Percentiles rank a stretch among this genome's conserved stretches.
Conservation (phyloP, 2,329 filamentous ascomycete species). For the Orbilia brochopaga region DNA sequence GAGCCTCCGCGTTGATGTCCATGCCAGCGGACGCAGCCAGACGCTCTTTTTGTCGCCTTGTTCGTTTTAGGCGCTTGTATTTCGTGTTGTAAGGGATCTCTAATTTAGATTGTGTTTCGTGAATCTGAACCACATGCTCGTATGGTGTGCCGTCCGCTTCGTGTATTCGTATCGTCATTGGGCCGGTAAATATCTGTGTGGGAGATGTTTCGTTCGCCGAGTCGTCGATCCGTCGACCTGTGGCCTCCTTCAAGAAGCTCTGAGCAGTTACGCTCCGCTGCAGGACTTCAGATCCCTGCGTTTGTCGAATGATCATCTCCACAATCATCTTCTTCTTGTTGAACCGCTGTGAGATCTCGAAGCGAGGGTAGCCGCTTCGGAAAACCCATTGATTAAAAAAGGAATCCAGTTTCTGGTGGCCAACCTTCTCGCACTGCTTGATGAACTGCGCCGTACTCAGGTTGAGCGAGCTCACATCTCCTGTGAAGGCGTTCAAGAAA, state of each 20-base stretch:
- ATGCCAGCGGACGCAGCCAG: slow-evolving; percentile 68
- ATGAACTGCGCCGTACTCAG: slow-evolving; percentile 79
- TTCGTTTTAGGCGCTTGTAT: slow-evolving; percentile 94
- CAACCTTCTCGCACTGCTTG: slow-evolving; percentile 82
- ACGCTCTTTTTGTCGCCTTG: slow-evolving; percentile 79
- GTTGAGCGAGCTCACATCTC: slow-evolving; percentile 72
- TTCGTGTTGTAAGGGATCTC: slow-evolving; percentile 99
- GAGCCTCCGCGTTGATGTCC: slow-evolving; percentile 69
- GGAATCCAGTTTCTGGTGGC: slow-evolving; percentile 81
- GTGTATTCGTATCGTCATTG: slow-evolving; percentile 97
- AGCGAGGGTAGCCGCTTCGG: slow-evolving; percentile 84
- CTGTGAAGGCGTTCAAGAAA: slow-evolving; percentile 83
- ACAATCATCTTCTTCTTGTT: slow-evolving; percentile 98
- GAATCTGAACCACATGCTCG: slow-evolving; percentile 95
- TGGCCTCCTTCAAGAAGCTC: slow-evolving; percentile 82
- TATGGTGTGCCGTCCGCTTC: slow-evolving; percentile 98
- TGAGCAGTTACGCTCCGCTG: slow-evolving; percentile 67
- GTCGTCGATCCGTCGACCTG: slow-evolving; percentile 64
- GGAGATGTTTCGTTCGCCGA: slow-evolving; percentile 8
- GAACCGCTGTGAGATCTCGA: slow-evolving; percentile 84
- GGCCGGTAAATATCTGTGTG: slow-evolving; percentile 73
- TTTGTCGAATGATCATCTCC: slow-evolving; percentile 85
- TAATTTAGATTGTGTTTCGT: slow-evolving; percentile 80
- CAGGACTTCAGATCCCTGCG: slow-evolving; percentile 65
- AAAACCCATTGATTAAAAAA: slow-evolving; percentile 96